Evolutionary conservation across 305 asterid species (phyloP).

Genomic region (Solanum chacoense): DNA sequence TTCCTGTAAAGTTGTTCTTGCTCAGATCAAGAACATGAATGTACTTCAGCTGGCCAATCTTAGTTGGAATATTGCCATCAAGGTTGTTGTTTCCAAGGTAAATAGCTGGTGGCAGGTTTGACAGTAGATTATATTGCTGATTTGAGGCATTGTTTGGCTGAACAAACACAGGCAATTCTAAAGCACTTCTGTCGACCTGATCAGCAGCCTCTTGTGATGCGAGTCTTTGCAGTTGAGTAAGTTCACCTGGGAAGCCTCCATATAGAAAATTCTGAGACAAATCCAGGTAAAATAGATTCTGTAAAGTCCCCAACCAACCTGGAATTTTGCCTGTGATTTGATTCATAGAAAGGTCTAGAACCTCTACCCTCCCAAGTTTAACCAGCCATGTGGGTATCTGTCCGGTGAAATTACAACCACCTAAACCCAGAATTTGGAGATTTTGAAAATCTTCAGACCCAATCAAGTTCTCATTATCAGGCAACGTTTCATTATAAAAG

Average conservation of each 20-base stretch:
- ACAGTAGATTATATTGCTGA: constrained; percentile 35
- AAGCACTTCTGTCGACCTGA: constrained; percentile 33
- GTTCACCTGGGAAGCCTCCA: constrained; percentile 59
- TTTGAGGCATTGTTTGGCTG: constrained; percentile 63
- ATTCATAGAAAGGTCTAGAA: constrained; percentile 63
- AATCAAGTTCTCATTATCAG: constrained; percentile 26
- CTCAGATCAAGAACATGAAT: constrained; percentile 20
- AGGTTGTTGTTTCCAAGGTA: constrained; percentile 22
- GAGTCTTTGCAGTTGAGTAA: constrained; percentile 41
- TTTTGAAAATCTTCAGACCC: constrained; percentile 34
- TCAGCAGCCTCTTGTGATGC: constrained; percentile 38
- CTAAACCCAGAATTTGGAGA: constrained; percentile 58
- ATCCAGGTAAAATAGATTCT: constrained; percentile 81
- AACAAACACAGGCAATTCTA: constrained; percentile 83
- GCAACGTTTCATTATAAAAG: constrained; percentile 54
- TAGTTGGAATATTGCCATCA: constrained; percentile 22
- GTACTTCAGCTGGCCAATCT: constrained; percentile 24
- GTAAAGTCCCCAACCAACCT: constrained; percentile 54
- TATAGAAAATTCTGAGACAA: constrained; percentile 51
- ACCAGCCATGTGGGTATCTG: constrained; percentile 57
- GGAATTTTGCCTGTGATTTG: constrained; percentile 54
- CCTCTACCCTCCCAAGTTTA: constrained; percentile 48
- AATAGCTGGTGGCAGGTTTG: constrained; percentile 31
- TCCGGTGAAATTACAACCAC: constrained; percentile 71
- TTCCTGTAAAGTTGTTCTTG: constrained; percentile 23